These are phyloP conservation scores for Fistulifera pelliculosa DNA, from an alignment of 108 stramenopile genomes.

Conservation along the genomic window DNA sequence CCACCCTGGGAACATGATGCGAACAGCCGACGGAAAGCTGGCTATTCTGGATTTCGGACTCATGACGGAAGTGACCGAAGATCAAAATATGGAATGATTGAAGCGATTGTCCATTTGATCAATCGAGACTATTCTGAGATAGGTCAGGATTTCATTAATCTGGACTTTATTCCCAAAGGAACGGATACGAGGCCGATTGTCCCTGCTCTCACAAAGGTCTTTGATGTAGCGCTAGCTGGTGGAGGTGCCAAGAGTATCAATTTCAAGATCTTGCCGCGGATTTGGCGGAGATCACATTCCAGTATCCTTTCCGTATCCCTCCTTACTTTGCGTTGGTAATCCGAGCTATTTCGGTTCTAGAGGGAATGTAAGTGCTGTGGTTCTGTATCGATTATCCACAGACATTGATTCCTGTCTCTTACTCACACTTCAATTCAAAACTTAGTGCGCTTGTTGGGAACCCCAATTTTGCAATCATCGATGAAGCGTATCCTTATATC, in stretches of 20 bases:
- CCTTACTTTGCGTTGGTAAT: slow-evolving; percentile 94
- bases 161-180: slow-evolving; percentile 88
- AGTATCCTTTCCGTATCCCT: slow-evolving; percentile 84
- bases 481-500: slow-evolving; percentile 94
- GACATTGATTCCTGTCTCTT: too few relatives aligned
- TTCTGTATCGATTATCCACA: too few relatives aligned
- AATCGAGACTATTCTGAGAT: slow-evolving; percentile 90
- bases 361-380: slow-evolving; percentile 69
- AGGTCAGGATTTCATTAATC: slow-evolving; percentile 89
- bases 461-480: slow-evolving; percentile 85
- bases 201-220: slow-evolving; percentile 86
- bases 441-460: slow-evolving; percentile 80
- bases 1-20: slow-evolving; percentile 84
- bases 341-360: slow-evolving; percentile 86
- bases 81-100: slow-evolving; percentile 95
- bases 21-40: slow-evolving; percentile 83
- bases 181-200: slow-evolving; percentile 87
- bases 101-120: slow-evolving; percentile 89
- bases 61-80: slow-evolving; percentile 90
- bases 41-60: slow-evolving; percentile 92
- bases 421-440: too few relatives aligned
- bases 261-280: slow-evolving; percentile 91
- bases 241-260: slow-evolving; percentile 94
- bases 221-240: slow-evolving; percentile 91
- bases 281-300: slow-evolving; percentile 88